Conservation (phyloP, 305 asterid species). For the Solanum hybrid region DNA sequence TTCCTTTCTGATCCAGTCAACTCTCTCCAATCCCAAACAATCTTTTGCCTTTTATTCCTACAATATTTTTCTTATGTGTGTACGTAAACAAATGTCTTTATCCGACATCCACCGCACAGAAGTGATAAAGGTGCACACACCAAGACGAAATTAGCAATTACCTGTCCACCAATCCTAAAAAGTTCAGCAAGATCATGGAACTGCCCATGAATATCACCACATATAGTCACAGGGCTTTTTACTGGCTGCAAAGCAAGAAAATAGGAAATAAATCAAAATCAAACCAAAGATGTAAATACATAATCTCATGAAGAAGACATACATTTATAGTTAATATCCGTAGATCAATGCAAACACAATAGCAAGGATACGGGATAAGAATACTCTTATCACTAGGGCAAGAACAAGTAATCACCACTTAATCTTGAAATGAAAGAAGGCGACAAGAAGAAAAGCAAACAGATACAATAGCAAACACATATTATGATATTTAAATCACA, state of each 20-base stretch:
- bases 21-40: neutral
- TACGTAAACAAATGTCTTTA: neutral
- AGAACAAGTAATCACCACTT: neutral
- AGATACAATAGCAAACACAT: neutral
- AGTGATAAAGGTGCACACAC: neutral
- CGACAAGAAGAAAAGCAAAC: neutral
- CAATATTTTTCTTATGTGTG: neutral
- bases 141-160: slow-evolving; percentile 19
- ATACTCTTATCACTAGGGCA: neutral
- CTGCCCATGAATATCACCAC: slow-evolving; percentile 99
- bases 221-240: slow-evolving; percentile 93
- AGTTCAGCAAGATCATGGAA: slow-evolving; percentile 97
- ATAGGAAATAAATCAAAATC: slow-evolving; percentile 1
- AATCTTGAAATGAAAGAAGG: neutral
- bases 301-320: neutral
- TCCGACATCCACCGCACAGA: neutral
- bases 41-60: neutral
- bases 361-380: neutral
- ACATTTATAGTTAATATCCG: neutral
- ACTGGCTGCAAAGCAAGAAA: slow-evolving; percentile 70
- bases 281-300: neutral
- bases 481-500: neutral
- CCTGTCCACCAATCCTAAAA: slow-evolving; percentile 99
- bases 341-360: neutral
- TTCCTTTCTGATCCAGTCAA: neutral